Percentiles rank a stretch among this genome's conserved stretches.
Conservation (phyloP, 2,329 filamentous ascomycete genomes). For the Macrophomina tecta region DNA sequence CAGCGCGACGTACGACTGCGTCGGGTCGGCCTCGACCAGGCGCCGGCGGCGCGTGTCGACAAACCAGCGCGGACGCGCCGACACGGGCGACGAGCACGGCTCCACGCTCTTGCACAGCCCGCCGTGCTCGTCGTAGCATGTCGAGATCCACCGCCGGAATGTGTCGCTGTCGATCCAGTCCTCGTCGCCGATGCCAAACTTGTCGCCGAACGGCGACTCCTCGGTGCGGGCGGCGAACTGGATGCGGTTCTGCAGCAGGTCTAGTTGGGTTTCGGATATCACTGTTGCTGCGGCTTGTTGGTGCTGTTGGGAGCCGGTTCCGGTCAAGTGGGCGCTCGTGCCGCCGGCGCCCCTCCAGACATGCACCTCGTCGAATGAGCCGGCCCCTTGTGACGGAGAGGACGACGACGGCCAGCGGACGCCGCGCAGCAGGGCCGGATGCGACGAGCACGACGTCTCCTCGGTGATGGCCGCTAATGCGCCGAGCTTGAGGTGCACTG, state of each 20-base stretch:
- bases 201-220: background rate
- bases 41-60: conserved; percentile 13
- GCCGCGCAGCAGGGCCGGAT: background rate
- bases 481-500: conserved; percentile 14
- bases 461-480: background rate
- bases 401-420: background rate
- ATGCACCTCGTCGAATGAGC: background rate
- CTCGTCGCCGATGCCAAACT: conserved; percentile 3
- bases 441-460: background rate
- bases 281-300: background rate
- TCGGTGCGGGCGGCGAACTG: background rate
- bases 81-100: background rate
- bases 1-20: conserved; percentile 31
- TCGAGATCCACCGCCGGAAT: background rate
- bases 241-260: conserved; percentile 12
- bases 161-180: conserved; percentile 3
- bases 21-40: conserved; percentile 5
- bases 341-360: conserved; percentile 12
- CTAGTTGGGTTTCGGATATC: conserved; percentile 7
- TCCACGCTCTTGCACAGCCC: conserved; percentile 1
- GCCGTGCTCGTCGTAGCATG: background rate
- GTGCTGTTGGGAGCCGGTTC: conserved; percentile 3
- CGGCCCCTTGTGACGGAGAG: background rate
- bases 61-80: conserved; percentile 1
- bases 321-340: conserved; percentile 19